A percentile compares a stretch with the other conserved stretches of the same genome.
These are phyloP conservation scores for Pleodorina starrii DNA, from an alignment of 139 green algal genomes.

Conservation along the genomic window DNA sequence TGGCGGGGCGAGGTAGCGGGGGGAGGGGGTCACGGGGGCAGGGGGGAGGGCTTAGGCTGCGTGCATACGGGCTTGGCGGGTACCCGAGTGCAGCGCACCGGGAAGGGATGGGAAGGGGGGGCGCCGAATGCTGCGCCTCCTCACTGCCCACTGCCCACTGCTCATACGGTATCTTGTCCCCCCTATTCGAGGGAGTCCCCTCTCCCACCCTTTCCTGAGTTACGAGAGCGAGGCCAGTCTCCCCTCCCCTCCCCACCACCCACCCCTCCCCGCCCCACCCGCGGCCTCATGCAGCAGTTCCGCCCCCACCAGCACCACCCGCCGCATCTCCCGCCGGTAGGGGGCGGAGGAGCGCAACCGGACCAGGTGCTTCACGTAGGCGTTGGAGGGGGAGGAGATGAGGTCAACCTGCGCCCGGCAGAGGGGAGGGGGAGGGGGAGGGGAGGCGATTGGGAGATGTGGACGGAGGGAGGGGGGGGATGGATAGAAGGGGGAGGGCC, in stretches of 20 bases:
- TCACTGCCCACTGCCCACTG: not conserved
- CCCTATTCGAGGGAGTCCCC: too few species aligned
- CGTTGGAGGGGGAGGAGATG: constrained; percentile 65
- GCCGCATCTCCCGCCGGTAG: constrained; percentile 64
- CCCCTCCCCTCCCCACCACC: not conserved
- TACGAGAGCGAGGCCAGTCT: too few species aligned
- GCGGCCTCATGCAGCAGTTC: constrained; percentile 29
- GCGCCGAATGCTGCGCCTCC: not conserved
- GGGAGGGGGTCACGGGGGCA: not conserved
- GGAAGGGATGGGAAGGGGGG: not conserved
- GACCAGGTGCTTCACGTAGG: constrained; percentile 83
- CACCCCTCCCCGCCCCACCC: not conserved
- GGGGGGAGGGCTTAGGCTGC: not conserved
- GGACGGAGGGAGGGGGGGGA: not conserved
- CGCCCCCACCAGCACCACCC: constrained; percentile 62
- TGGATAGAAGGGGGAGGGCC: too few species aligned
- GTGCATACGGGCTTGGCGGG: not conserved
- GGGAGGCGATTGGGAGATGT: too few species aligned
- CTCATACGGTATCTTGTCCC: not conserved
- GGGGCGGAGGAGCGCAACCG: constrained; percentile 64
- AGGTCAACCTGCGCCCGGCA: constrained; percentile 2
- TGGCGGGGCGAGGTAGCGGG: not conserved
- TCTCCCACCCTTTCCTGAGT: not conserved
- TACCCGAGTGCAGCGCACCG: not conserved
- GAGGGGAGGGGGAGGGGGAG: not conserved